Conservation (phyloP, 2,329 filamentous ascomycete genomes). For the Trichophyton rubrum region DNA sequence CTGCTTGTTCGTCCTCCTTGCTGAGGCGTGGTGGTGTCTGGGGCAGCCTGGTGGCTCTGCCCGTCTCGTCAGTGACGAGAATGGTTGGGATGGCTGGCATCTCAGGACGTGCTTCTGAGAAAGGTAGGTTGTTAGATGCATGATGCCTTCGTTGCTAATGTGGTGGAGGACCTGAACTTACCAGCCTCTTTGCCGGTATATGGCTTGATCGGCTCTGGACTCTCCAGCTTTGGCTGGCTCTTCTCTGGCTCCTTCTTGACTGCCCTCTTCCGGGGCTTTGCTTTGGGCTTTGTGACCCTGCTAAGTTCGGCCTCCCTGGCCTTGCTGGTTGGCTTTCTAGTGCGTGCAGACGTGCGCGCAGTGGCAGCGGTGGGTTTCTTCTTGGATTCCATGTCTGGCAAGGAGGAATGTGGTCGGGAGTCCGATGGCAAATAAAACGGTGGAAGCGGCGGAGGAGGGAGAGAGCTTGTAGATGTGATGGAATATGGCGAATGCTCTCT, state of each 20-base stretch:
- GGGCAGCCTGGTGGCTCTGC: not conserved
- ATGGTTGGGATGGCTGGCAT: not conserved
- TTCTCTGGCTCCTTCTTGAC: not conserved
- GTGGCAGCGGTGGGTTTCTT: not conserved
- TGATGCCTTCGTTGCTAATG: too few relatives aligned
- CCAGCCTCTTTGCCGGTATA: not conserved
- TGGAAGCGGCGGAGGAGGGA: too few relatives aligned
- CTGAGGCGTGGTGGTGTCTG: constrained; percentile 1
- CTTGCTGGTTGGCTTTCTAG: constrained; percentile 21
- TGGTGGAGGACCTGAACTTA: not conserved
- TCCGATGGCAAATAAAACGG: not conserved
- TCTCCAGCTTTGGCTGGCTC: constrained; percentile 13
- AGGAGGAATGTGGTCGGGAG: not conserved
- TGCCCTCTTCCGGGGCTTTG: constrained; percentile 1
- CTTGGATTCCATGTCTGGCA: not conserved
- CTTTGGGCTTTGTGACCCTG: constrained; percentile 4
- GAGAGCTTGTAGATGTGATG: not conserved
- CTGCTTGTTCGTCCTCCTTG: constrained; percentile 12
- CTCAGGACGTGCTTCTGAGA: not conserved
- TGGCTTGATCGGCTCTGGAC: constrained; percentile 5
- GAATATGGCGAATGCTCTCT: not conserved
- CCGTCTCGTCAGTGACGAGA: not conserved
- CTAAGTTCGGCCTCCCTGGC: constrained; percentile 19
- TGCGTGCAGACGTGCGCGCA: constrained; percentile 18
- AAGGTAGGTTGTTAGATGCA: not conserved